Evolutionary conservation across 1,284 basidiomycete species (phyloP).

Genomic region (Apiotrichum akiyoshidainum): DNA sequence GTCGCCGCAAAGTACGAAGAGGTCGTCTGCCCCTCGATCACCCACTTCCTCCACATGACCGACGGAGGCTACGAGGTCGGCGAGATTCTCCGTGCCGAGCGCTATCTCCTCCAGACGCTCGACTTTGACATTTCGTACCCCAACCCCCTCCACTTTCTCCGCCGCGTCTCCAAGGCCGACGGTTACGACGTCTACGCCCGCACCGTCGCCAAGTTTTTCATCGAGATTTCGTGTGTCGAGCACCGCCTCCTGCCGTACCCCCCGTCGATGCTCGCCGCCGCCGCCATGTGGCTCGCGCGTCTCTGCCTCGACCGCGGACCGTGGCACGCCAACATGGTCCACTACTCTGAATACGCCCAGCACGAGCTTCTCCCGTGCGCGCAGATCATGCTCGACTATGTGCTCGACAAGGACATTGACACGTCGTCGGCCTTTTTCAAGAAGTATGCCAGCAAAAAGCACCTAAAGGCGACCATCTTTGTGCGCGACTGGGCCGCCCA

Average conservation of each 20-base stretch:
- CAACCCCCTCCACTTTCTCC: slow-evolving; percentile 88
- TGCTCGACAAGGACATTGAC: slow-evolving; percentile 62
- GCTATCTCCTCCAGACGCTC: slow-evolving; percentile 86
- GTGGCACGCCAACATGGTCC: slow-evolving; percentile 89
- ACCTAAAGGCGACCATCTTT: slow-evolving; percentile 66
- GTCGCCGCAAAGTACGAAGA: slow-evolving; percentile 95
- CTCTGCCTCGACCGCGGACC: slow-evolving; percentile 74
- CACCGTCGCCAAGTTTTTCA: slow-evolving; percentile 87
- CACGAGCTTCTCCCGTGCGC: slow-evolving; percentile 79
- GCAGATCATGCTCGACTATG: slow-evolving; percentile 89
- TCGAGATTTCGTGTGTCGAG: slow-evolving; percentile 87
- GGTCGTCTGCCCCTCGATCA: slow-evolving; percentile 83
- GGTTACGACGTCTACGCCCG: slow-evolving; percentile 87
- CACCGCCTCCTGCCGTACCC: slow-evolving; percentile 75
- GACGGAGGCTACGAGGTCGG: slow-evolving; percentile 80
- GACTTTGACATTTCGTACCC: slow-evolving; percentile 90
- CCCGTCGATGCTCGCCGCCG: slow-evolving; percentile 83
- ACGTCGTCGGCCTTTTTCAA: slow-evolving; percentile 68
- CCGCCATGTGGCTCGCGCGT: slow-evolving; percentile 86
- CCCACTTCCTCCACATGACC: slow-evolving; percentile 82
- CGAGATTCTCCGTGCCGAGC: slow-evolving; percentile 90
- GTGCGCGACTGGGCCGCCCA: slow-evolving; percentile 54
- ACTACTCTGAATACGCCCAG: slow-evolving; percentile 88
- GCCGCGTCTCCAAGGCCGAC: slow-evolving; percentile 92
- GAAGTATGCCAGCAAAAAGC: slow-evolving; percentile 72